Evolutionary conservation across 345 rosid species (phyloP).

Genomic region (Orychophragmus violaceus): DNA sequence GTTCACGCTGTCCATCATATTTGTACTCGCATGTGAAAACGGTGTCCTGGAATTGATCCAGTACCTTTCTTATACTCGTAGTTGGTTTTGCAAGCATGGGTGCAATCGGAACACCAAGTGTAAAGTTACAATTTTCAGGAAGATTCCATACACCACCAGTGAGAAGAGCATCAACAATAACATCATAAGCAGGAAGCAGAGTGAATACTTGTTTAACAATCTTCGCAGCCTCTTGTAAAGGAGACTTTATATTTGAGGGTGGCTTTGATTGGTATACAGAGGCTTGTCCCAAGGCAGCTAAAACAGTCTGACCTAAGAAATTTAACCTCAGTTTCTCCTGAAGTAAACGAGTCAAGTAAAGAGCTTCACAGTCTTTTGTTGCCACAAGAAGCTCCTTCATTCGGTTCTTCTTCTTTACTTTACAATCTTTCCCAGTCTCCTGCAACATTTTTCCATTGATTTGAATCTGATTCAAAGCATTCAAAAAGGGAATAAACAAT

Average conservation of each 20-base stretch:
- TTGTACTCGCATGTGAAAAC: constrained; percentile 86
- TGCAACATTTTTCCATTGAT: constrained; percentile 26
- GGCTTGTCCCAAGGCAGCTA: constrained; percentile 93
- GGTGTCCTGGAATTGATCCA: constrained; percentile 72
- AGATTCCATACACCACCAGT: constrained; percentile 82
- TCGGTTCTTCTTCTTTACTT: constrained; percentile 83
- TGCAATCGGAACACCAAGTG: constrained; percentile 80
- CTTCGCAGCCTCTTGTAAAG: constrained; percentile 90
- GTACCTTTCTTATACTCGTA: constrained; percentile 72
- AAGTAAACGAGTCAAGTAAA: constrained; percentile 79
- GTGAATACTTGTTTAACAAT: constrained; percentile 86
- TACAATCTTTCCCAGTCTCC: constrained; percentile 96
- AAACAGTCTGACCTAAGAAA: constrained; percentile 76
- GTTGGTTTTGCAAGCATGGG: constrained; percentile 98
- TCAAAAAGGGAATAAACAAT: neutral
- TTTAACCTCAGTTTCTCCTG: constrained; percentile 96
- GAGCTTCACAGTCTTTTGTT: constrained; percentile 93
- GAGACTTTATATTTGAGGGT: constrained; percentile 57
- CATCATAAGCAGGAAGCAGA: constrained; percentile 87
- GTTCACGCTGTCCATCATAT: constrained; percentile 97
- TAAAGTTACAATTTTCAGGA: constrained; percentile 57
- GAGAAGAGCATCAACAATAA: constrained; percentile 75
- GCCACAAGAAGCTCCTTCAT: constrained; percentile 95
- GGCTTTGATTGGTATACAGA: constrained; percentile 71
- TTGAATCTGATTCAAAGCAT: neutral